A percentile compares a stretch with the other conserved stretches of the same genome.
Evolutionary conservation across 1,284 basidiomycete species (phyloP).

Genomic region (Ceratobasidium sp.): DNA sequence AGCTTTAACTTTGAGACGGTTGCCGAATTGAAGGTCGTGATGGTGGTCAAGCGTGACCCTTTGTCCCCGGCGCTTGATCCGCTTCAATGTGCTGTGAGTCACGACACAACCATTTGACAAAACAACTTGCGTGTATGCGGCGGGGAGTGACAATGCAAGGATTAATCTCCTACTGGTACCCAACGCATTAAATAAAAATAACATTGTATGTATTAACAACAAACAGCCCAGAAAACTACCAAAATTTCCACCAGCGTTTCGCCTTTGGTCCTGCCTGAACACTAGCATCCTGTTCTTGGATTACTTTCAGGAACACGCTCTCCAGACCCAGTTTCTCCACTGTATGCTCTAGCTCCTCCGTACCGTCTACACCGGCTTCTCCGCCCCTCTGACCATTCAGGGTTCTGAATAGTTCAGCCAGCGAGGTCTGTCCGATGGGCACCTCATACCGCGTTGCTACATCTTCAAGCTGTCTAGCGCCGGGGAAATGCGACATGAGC

Average conservation of each 20-base stretch:
- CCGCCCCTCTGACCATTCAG: slow-evolving; percentile 30
- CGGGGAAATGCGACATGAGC: slow-evolving; percentile 74
- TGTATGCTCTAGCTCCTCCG: slow-evolving; percentile 71
- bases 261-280: neutral
- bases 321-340: slow-evolving; percentile 78
- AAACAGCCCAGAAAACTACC: neutral
- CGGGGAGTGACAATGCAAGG: too few species aligned
- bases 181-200: too few species aligned
- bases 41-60: too few species aligned
- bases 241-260: slow-evolving; percentile 23
- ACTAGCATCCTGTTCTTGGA: slow-evolving; percentile 57
- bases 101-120: too few species aligned
- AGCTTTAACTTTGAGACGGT: too few species aligned
- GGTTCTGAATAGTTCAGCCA: slow-evolving; percentile 48
- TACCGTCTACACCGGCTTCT: slow-evolving; percentile 44
- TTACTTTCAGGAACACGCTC: slow-evolving; percentile 80
- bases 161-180: too few species aligned
- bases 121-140: too few species aligned
- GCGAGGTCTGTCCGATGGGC: slow-evolving; percentile 62
- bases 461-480: slow-evolving; percentile 76
- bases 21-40: too few species aligned
- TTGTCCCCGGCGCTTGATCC: too few species aligned
- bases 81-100: too few species aligned
- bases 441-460: slow-evolving; percentile 84
- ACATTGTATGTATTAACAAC: too few species aligned